phyloP scores from a whole-genome alignment of 2,329 filamentous ascomycete genomes.

The Dothideomycetidae sp. region DNA sequence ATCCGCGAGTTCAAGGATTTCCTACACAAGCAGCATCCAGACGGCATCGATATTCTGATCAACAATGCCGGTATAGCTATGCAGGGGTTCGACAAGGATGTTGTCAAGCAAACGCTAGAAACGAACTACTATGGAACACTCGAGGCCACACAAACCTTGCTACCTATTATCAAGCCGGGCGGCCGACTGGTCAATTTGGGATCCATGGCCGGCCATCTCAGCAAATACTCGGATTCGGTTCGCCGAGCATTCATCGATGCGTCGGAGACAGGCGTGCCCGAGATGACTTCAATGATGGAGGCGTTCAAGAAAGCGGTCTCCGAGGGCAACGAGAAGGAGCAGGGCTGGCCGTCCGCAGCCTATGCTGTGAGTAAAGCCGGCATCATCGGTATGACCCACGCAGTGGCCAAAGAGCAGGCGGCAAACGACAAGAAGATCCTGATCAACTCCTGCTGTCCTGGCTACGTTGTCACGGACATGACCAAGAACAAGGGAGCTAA shows the following conservation, averaged over 20 bases:
- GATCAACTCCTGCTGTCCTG: conserved; percentile 25
- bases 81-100: conserved; percentile 32
- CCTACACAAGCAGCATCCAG: conserved; percentile 31
- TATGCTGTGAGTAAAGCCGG: conserved; percentile 32
- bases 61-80: conserved; percentile 40
- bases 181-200: conserved; percentile 39
- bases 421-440: conserved; percentile 17
- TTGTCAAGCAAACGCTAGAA: conserved; percentile 36
- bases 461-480: conserved; percentile 27
- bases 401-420: conserved; percentile 19
- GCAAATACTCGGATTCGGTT: conserved; percentile 33
- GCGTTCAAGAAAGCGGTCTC: conserved; percentile 34
- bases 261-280: conserved; percentile 24
- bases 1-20: conserved; percentile 29
- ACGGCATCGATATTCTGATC: conserved; percentile 39
- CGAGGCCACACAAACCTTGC: conserved; percentile 29
- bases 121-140: conserved; percentile 42
- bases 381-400: conserved; percentile 23
- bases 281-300: conserved; percentile 36
- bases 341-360: conserved; percentile 36
- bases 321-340: conserved; percentile 31
- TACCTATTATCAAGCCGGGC: conserved; percentile 31
- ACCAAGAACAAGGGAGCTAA: conserved; percentile 22
- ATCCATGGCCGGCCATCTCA: conserved; percentile 31
- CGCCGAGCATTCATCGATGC: conserved; percentile 29